Conservation (phyloP, 768 basidiomycete species). For the Pleurotus tuber-regium region DNA sequence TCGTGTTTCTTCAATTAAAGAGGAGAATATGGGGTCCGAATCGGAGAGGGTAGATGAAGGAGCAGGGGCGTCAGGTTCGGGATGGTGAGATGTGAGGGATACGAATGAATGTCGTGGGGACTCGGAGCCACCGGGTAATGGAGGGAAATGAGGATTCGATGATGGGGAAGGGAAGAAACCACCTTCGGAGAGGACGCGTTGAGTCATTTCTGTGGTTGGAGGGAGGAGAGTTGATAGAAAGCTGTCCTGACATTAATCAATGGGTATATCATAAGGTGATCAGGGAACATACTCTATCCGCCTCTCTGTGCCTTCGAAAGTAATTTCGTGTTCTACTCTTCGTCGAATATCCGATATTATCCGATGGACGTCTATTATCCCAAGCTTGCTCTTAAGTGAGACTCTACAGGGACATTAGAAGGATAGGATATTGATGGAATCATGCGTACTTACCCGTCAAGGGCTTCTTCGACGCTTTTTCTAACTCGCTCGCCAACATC, state of each 20-base stretch:
- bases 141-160: neutral
- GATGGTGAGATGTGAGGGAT: neutral
- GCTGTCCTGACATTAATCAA: conserved; percentile 30
- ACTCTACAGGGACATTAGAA: conserved; percentile 46
- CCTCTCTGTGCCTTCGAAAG: conserved; percentile 56
- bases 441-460: conserved; percentile 63
- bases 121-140: neutral
- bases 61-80: conserved; percentile 22
- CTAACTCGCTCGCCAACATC: conserved; percentile 73
- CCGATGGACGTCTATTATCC: conserved; percentile 62
- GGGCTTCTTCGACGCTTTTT: conserved; percentile 75
- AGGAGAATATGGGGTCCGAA: conserved; percentile 50
- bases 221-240: conserved; percentile 77
- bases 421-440: neutral
- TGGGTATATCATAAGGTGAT: conserved; percentile 2
- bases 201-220: conserved; percentile 65
- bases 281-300: conserved; percentile 46
- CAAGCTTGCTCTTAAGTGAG: conserved; percentile 78
- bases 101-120: neutral
- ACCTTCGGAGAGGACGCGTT: conserved; percentile 67
- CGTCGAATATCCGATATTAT: conserved; percentile 73
- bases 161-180: conserved; percentile 33
- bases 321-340: conserved; percentile 71
- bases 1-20: conserved; percentile 70
- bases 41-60: conserved; percentile 25